These are phyloP conservation scores for Papiliotrema fonsecae DNA, from an alignment of 1,284 basidiomycete genomes.

Conservation along the genomic window DNA sequence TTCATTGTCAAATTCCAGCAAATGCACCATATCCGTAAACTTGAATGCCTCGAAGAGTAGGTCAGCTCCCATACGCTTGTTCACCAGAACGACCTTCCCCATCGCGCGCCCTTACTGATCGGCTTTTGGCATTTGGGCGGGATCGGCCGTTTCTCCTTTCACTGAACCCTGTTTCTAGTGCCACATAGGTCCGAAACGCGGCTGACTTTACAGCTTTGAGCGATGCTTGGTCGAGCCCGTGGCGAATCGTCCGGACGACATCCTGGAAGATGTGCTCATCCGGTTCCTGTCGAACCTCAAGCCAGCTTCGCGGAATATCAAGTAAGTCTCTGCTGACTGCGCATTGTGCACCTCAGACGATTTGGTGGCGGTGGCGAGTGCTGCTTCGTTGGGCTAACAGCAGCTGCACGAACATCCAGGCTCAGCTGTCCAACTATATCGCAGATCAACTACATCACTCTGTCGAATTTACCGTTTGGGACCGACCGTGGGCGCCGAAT, in stretches of 20 bases:
- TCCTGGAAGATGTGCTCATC: conserved; percentile 40
- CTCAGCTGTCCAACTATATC: conserved; percentile 36
- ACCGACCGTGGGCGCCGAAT: conserved; percentile 38
- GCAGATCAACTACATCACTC: conserved; percentile 28
- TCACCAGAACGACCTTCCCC: too few relatives aligned
- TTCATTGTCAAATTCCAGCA: conserved; percentile 43
- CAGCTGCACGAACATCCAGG: conserved; percentile 41
- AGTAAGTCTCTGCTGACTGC: conserved; percentile 19
- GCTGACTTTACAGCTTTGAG: conserved; percentile 29
- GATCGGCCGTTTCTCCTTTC: not conserved
- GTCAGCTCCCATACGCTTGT: too few relatives aligned
- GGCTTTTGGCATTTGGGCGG: not conserved
- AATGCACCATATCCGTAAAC: conserved; percentile 21
- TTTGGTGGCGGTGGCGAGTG: not conserved
- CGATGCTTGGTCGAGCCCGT: conserved; percentile 32
- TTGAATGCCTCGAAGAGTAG: conserved; percentile 40
- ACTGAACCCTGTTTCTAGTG: not conserved
- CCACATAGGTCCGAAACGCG: not conserved
- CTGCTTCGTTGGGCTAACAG: conserved; percentile 1
- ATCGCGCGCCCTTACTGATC: not conserved
- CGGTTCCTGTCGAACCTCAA: conserved; percentile 39
- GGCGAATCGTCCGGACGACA: conserved; percentile 41
- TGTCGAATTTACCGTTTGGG: conserved; percentile 44
- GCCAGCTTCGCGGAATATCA: conserved; percentile 25
- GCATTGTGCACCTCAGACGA: not conserved